These are phyloP conservation scores for Paramecium sexaurelia DNA, from an alignment of 73 alveolate species.

Conservation along the genomic window DNA sequence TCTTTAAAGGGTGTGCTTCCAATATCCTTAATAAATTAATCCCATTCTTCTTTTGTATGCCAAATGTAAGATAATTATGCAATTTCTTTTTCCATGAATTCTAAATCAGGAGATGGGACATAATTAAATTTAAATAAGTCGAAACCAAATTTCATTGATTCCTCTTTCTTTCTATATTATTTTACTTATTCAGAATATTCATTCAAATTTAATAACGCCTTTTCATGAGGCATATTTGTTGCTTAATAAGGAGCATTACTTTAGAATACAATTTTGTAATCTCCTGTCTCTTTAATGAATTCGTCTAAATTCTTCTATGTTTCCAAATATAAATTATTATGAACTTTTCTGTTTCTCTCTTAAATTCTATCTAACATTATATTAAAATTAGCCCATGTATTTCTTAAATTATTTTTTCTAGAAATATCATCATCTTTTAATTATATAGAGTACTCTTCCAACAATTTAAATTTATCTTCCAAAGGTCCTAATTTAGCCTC, in stretches of 20 bases:
- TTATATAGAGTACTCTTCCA: conserved; percentile 58
- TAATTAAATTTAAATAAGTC: conserved; percentile 83
- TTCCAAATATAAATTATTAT: conserved; percentile 77
- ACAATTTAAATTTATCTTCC: conserved; percentile 79
- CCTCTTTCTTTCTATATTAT: conserved; percentile 84
- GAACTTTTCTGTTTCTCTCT: conserved; percentile 76
- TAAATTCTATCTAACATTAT: conserved; percentile 81
- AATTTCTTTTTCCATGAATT: conserved; percentile 72
- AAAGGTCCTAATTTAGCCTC: conserved; percentile 84
- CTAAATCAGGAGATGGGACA: conserved; percentile 63
- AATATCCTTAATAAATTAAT: conserved; percentile 87
- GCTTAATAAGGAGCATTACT: conserved; percentile 85
- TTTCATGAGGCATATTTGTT: conserved; percentile 73
- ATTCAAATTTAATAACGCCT: conserved; percentile 77
- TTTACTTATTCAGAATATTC: conserved; percentile 74
- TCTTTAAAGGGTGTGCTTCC: conserved; percentile 83
- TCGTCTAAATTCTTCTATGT: conserved; percentile 84
- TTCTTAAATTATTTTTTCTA: conserved; percentile 60
- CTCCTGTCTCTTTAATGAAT: conserved; percentile 86
- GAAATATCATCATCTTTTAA: conserved; percentile 62
- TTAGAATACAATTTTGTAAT: conserved; percentile 78
- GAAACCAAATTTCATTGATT: conserved; percentile 88
- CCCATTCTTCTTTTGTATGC: conserved; percentile 94
- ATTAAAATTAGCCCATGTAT: conserved; percentile 82
- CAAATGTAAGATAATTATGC: conserved; percentile 83